Evolutionary conservation across 306 rosid genomes (phyloP).

Genomic region (Corylus heterophylla): DNA sequence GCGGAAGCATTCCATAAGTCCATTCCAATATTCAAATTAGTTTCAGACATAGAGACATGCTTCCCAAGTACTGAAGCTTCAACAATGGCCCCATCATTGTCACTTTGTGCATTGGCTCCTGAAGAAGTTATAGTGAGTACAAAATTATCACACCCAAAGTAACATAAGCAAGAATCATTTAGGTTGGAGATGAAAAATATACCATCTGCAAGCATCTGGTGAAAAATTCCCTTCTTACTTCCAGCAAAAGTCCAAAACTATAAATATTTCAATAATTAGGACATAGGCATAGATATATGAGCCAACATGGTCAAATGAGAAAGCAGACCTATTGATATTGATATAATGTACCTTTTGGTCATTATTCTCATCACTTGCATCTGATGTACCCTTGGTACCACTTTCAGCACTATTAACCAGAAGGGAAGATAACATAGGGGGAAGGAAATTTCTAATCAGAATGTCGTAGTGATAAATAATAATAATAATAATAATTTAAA

Average conservation of each 20-base stretch:
- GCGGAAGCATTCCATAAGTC: slow-evolving; percentile 84
- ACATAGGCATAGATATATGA: not conserved
- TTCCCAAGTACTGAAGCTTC: slow-evolving; percentile 65
- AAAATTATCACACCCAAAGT: slow-evolving; percentile 16
- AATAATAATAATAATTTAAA: not conserved
- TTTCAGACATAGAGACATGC: slow-evolving; percentile 61
- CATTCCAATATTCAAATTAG: slow-evolving; percentile 93
- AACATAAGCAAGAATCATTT: slow-evolving; percentile 8
- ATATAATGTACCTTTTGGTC: slow-evolving; percentile 65
- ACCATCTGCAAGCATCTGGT: slow-evolving; percentile 97
- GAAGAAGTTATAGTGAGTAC: slow-evolving; percentile 27
- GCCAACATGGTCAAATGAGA: slow-evolving; percentile 3
- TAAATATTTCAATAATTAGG: not conserved
- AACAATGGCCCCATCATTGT: slow-evolving; percentile 39
- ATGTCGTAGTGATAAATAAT: not conserved
- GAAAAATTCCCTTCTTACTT: slow-evolving; percentile 82
- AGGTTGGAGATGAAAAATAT: slow-evolving; percentile 23
- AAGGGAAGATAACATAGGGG: not conserved
- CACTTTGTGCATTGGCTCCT: slow-evolving; percentile 86
- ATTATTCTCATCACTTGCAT: slow-evolving; percentile 76
- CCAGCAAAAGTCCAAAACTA: slow-evolving; percentile 33
- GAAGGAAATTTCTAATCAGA: slow-evolving; percentile 10
- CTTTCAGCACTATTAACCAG: slow-evolving; percentile 65
- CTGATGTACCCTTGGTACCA: slow-evolving; percentile 85
- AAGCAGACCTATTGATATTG: slow-evolving; percentile 10